Base-by-base conservation (phyloP, 2,329 filamentous ascomycete species). In the Hymenotorrendiella dingleyae region DNA sequence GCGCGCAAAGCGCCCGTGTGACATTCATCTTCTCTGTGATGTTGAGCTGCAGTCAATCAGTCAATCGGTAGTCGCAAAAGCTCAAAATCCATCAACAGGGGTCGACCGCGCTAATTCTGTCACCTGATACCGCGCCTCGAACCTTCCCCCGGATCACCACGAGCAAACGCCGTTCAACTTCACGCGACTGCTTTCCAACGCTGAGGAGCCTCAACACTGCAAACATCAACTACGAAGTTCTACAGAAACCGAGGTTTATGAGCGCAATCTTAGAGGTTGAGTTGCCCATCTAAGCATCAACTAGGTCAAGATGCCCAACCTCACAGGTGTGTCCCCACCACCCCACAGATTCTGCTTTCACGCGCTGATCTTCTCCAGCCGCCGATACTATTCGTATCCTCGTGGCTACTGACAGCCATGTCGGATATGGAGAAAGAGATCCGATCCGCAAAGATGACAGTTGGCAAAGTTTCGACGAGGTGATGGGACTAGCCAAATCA, bases 321-420 rank as follows among this genome's bases (percentile, higher is more conserved):
- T 46, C 19, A 43, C 49, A 27, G 46, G 55, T 56, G 33, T 20
- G 40, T 47, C 42, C n/a, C 22, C 10, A 29, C 24, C 16, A 6
- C 23, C 7, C 17, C 12, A 4, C 29, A 20, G 20, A 11, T 12
- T 26, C 10, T 10, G 9, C n/a, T 16, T 6, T 16, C 9, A 27
- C 27, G 27, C 10, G 19, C 44, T 54, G 23, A 53, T 26, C 36
- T 36, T 22, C 27, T 34, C 14, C 28, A 62, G 60, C 47, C 28
- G 58, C 85, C 55, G 88, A 98, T 67, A 94, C 88, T 0, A 96
- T 98, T 59, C 87, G 88, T 52, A 93, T 98, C 53, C 80, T 98
- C 27, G 76, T 98, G 47, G 84, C 93, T 28, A 97, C 91, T 12
- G 93, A 98, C 64, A 97, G 94, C 56, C 93, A 98, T 84, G 93